Evolutionary conservation across 306 rosid species (phyloP).

Genomic region (Gastrolobium villosum): DNA sequence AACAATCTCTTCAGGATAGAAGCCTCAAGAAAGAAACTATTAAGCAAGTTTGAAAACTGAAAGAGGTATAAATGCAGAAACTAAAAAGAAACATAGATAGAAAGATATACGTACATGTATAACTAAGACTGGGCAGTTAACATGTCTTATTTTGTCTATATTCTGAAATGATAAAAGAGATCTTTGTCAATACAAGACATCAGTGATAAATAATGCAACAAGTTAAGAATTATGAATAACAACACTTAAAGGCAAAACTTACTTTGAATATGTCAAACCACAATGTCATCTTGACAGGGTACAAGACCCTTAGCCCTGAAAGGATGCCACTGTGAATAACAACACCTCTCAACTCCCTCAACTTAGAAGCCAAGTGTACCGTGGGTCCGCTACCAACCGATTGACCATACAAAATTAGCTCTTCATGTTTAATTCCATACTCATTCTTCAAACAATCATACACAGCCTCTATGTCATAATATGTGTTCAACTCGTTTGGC

Average conservation of each 20-base stretch:
- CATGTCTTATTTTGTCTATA: conserved; percentile 78
- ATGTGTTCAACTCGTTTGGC: conserved; percentile 85
- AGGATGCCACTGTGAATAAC: conserved; percentile 73
- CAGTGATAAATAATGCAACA: neutral
- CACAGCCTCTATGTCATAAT: conserved; percentile 78
- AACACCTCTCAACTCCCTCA: conserved; percentile 66
- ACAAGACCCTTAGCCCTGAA: conserved; percentile 79
- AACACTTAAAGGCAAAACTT: conserved; percentile 25
- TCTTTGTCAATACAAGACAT: conserved; percentile 40
- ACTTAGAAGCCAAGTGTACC: conserved; percentile 61
- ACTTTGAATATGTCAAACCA: conserved; percentile 87
- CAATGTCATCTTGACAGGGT: conserved; percentile 67
- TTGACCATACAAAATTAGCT: conserved; percentile 67
- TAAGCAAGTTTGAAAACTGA: neutral
- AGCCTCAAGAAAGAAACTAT: neutral
- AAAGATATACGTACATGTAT: conserved; percentile 65
- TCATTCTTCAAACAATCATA: conserved; percentile 70
- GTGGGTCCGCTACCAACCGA: conserved; percentile 83
- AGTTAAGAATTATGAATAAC: conserved; percentile 16
- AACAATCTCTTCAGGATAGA: neutral
- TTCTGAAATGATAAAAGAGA: conserved; percentile 59
- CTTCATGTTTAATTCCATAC: conserved; percentile 74
- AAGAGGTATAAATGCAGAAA: conserved; percentile 4
- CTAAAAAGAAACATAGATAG: neutral
- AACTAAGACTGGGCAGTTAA: conserved; percentile 69